Conservation (phyloP, 345 rosid species). For the Aquilaria malaccensis region DNA sequence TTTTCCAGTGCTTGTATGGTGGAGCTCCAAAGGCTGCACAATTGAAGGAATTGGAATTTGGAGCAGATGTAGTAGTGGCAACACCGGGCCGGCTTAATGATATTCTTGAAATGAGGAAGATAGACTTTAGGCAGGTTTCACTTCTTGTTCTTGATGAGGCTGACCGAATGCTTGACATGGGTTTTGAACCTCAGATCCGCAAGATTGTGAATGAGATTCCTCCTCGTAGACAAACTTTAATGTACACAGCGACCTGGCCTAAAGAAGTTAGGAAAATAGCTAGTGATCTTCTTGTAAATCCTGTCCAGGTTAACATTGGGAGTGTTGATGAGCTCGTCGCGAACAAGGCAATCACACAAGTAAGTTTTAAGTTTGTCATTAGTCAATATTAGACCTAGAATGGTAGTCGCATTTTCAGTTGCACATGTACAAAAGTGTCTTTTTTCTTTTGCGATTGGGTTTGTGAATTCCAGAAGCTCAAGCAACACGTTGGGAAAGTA, state of each 20-base stretch:
- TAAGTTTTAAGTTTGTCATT: constrained; percentile 10
- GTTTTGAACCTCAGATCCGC: constrained; percentile 96
- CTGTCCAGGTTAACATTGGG: constrained; percentile 97
- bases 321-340: constrained; percentile 94
- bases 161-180: constrained; percentile 99
- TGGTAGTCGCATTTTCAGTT: too few relatives aligned
- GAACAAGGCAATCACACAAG: constrained; percentile 96
- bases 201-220: constrained; percentile 95
- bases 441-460: too few relatives aligned
- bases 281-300: constrained; percentile 76
- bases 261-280: constrained; percentile 96
- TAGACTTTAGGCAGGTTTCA: constrained; percentile 76
- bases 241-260: constrained; percentile 99
- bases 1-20: constrained; percentile 87
- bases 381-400: too few relatives aligned
- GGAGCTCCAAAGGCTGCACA: constrained; percentile 96
- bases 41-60: constrained; percentile 70
- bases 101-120: constrained; percentile 80
- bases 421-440: too few relatives aligned
- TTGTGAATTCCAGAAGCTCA: too few relatives aligned
- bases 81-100: constrained; percentile 98
- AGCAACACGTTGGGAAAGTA: too few relatives aligned
- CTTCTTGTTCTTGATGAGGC: constrained; percentile 97
- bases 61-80: constrained; percentile 98
- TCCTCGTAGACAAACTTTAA: constrained; percentile 81